phyloP scores from a whole-genome alignment of 1,284 basidiomycete genomes.

The Austroboletus olivaceoglutinosus region DNA sequence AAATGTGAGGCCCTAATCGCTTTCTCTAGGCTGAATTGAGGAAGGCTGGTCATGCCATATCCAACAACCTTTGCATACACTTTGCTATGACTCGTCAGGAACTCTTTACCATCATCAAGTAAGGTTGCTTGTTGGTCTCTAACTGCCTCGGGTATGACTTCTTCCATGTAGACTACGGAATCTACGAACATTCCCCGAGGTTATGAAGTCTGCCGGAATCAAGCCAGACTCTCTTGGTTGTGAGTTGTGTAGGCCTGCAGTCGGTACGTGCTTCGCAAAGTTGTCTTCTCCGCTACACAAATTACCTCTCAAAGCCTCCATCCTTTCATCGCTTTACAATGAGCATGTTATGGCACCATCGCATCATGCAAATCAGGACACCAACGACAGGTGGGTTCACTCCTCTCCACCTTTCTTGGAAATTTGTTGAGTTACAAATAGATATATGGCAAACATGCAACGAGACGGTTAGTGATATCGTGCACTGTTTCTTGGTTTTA shows the following conservation, averaged over 20 bases:
- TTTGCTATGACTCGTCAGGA: constrained; percentile 69
- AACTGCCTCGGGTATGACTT: neutral
- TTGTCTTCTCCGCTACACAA: neutral
- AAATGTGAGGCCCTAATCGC: neutral
- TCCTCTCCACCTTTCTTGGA: neutral
- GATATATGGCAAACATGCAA: constrained; percentile 75
- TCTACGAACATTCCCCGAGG: constrained; percentile 54
- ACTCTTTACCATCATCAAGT: constrained; percentile 66
- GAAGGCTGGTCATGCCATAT: constrained; percentile 61
- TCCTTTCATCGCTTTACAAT: constrained; percentile 69
- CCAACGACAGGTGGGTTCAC: constrained; percentile 47
- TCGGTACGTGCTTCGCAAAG: constrained; percentile 42
- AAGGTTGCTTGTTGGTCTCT: constrained; percentile 3
- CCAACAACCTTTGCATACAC: constrained; percentile 66
- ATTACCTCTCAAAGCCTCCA: constrained; percentile 27
- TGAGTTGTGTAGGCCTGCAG: constrained; percentile 71
- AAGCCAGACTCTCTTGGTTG: constrained; percentile 60
- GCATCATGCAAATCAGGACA: constrained; percentile 73
- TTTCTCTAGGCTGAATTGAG: constrained; percentile 60
- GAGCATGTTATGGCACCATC: constrained; percentile 64
- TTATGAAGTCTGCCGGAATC: constrained; percentile 55
- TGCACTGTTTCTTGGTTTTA: neutral
- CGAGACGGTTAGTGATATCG: constrained; percentile 50
- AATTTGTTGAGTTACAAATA: constrained; percentile 2
- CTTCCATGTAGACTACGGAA: constrained; percentile 50